A percentile compares a stretch with the other conserved stretches of the same genome.
These are phyloP conservation scores for Pleurotus eryngii DNA, from an alignment of 768 basidiomycete genomes.

Conservation along the genomic window DNA sequence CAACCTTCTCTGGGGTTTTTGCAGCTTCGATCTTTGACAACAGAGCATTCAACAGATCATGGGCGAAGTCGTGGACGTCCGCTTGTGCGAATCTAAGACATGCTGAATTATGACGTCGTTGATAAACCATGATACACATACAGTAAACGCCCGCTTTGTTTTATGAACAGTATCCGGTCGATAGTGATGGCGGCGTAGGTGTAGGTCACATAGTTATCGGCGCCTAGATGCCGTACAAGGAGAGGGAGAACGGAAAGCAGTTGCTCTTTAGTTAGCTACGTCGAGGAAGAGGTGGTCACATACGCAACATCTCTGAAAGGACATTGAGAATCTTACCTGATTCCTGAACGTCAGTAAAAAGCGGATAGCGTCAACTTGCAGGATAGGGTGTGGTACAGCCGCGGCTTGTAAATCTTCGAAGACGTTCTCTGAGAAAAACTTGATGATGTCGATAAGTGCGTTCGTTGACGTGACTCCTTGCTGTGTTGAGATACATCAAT, in stretches of 20 bases:
- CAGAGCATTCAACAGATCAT: constrained; percentile 65
- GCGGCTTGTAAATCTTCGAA: constrained; percentile 80
- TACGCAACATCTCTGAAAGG: too few relatives aligned
- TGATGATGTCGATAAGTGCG: constrained; percentile 86
- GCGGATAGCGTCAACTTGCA: constrained; percentile 95
- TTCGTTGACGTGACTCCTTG: constrained; percentile 95
- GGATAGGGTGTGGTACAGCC: constrained; percentile 76
- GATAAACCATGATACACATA: constrained; percentile 33
- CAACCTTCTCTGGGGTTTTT: constrained; percentile 84
- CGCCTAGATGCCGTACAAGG: constrained; percentile 76
- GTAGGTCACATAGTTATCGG: constrained; percentile 86
- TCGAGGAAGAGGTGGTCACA: not conserved
- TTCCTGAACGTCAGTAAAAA: constrained; percentile 95
- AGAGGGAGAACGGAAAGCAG: constrained; percentile 87
- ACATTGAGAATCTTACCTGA: constrained; percentile 51
- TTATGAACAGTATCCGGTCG: constrained; percentile 90
- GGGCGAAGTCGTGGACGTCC: constrained; percentile 84
- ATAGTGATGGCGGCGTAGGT: constrained; percentile 99
- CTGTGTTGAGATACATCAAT: constrained; percentile 29
- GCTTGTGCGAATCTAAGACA: constrained; percentile 73
- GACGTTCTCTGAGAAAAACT: constrained; percentile 93
- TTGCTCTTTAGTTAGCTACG: constrained; percentile 88
- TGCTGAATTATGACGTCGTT: not conserved
- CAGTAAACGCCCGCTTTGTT: constrained; percentile 71
- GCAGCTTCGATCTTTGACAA: constrained; percentile 78